Conservation (phyloP, 148 eudicot genomes). For the Arbutus unedo region DNA sequence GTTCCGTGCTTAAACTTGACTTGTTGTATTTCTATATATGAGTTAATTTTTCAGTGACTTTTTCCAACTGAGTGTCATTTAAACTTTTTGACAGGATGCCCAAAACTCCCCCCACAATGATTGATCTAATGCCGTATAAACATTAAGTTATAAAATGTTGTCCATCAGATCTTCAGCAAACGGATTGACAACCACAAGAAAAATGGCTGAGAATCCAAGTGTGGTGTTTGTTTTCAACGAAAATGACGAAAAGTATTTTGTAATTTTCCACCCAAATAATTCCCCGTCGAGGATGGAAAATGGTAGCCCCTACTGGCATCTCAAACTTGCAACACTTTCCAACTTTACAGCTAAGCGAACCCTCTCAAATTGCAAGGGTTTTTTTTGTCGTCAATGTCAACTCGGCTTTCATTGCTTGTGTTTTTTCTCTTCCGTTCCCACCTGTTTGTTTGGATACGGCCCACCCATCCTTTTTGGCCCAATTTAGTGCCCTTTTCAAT, state of each 20-base stretch:
- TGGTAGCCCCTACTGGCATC: background rate
- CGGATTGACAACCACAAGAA: background rate
- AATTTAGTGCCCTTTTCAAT: background rate
- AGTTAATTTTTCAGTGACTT: too few relatives aligned
- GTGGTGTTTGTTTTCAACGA: background rate
- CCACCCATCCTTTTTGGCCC: background rate
- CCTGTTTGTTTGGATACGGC: constrained; percentile 11
- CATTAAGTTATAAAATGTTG: background rate
- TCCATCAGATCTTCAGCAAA: background rate
- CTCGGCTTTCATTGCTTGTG: constrained; percentile 2
- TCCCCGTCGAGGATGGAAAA: background rate
- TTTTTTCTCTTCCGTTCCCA: background rate
- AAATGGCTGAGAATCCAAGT: background rate
- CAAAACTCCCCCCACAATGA: background rate
- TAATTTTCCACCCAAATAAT: constrained; percentile 6
- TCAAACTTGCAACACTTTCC: background rate
- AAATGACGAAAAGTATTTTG: background rate
- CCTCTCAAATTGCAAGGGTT: background rate
- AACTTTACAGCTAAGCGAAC: background rate
- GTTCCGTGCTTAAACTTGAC: too few relatives aligned
- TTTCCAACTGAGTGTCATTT: too few relatives aligned
- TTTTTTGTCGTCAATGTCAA: background rate
- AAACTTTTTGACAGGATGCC: too few relatives aligned
- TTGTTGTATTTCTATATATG: too few relatives aligned
- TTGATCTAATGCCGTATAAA: background rate